These are phyloP conservation scores for Pichia sp. DNA, from an alignment of 1,139 yeast species.

Conservation along the genomic window DNA sequence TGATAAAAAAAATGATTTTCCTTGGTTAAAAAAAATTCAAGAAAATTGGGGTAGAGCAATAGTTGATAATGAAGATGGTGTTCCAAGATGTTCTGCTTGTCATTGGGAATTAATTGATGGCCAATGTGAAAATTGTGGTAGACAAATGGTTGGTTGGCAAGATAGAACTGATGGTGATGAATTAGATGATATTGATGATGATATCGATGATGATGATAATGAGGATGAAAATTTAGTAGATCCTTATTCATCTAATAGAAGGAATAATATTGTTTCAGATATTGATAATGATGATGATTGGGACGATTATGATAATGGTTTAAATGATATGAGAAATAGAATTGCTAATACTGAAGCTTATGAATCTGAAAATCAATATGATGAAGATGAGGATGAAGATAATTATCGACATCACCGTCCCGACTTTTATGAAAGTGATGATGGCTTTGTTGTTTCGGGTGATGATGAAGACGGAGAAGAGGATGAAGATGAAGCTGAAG, in stretches of 20 bases:
- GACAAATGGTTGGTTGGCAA: conserved; percentile 19
- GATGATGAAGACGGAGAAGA: conserved; percentile 9
- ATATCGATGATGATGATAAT: conserved; percentile 7
- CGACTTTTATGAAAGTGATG: conserved; percentile 14
- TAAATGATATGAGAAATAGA: conserved; percentile 1
- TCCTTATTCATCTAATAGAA: neutral
- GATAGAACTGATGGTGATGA: conserved; percentile 16
- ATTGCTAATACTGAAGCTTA: neutral
- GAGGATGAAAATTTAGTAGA: conserved; percentile 5
- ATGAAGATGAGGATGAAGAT: neutral
- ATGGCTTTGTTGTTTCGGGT: conserved; percentile 17
- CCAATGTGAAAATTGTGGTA: conserved; percentile 22
- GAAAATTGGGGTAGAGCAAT: conserved; percentile 41
- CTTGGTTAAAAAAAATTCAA: conserved; percentile 16
- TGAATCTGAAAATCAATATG: conserved; percentile 3
- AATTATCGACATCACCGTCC: neutral
- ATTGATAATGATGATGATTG: conserved; percentile 12
- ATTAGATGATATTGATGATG: conserved; percentile 12
- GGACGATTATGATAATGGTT: conserved; percentile 12
- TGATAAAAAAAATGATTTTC: conserved; percentile 14
- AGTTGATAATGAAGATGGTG: conserved; percentile 66
- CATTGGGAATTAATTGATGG: conserved; percentile 58
- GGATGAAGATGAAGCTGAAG: neutral
- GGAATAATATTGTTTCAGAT: neutral
- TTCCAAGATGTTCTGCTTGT: conserved; percentile 71